Percentiles rank a stretch among this genome's conserved stretches.
phyloP scores from a whole-genome alignment of 1,139 yeast genomes.

The Taphrina deformans region DNA sequence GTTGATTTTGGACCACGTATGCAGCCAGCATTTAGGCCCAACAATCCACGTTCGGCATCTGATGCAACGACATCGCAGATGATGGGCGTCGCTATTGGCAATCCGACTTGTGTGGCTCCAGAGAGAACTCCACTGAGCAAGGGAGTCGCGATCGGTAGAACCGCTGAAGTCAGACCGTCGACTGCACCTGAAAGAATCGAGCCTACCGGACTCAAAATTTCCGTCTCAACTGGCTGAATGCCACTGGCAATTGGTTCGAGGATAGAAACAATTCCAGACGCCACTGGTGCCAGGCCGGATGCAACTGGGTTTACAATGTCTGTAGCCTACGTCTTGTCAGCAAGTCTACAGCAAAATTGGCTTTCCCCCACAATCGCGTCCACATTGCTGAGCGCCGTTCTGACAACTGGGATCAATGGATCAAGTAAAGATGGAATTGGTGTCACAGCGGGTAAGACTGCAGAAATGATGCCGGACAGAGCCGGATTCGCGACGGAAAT shows the following conservation, averaged over 20 bases:
- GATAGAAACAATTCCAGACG: neutral
- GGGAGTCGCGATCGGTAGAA: slow-evolving; percentile 1
- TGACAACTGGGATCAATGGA: neutral
- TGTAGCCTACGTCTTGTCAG: neutral
- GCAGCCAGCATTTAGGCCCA: slow-evolving; percentile 8
- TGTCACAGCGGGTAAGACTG: neutral
- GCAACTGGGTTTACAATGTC: neutral
- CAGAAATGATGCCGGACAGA: neutral
- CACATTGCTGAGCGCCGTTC: neutral
- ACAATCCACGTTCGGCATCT: neutral
- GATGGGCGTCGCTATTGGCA: neutral
- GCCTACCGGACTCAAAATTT: neutral
- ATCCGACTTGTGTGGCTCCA: neutral
- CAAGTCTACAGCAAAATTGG: neutral
- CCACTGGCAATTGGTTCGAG: neutral
- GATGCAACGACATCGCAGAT: slow-evolving; percentile 2
- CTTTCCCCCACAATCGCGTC: neutral
- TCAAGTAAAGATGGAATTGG: slow-evolving; percentile 1
- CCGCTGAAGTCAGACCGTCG: neutral
- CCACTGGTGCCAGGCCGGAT: neutral
- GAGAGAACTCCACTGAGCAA: neutral
- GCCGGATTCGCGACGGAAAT: neutral
- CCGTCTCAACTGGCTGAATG: neutral
- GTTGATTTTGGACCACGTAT: neutral
- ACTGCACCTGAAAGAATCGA: neutral